These are phyloP conservation scores for Dioscorea alata DNA, from an alignment of 106 monocot genomes.

Conservation along the genomic window DNA sequence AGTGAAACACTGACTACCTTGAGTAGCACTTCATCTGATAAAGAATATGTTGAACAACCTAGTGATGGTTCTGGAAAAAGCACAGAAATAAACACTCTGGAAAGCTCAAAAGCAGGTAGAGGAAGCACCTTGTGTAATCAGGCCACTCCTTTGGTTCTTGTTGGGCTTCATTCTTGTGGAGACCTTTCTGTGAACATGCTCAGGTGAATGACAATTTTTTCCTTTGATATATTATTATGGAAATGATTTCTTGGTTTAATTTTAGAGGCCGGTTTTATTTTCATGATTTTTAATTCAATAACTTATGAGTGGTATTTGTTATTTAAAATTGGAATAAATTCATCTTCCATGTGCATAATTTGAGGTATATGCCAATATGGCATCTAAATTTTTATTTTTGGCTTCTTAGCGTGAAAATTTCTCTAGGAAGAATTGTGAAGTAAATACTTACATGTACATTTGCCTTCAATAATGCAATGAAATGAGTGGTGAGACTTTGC, in stretches of 20 bases:
- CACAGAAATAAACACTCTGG: neutral
- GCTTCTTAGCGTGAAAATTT: too few species aligned
- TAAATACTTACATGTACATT: too few species aligned
- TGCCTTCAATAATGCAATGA: too few species aligned
- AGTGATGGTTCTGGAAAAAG: constrained; percentile 1
- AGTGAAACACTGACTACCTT: constrained; percentile 59
- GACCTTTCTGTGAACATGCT: constrained; percentile 97
- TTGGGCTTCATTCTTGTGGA: constrained; percentile 98
- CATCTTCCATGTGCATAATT: too few species aligned
- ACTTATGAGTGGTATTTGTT: too few species aligned
- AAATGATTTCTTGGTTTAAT: neutral
- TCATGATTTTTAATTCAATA: neutral
- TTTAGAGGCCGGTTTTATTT: neutral
- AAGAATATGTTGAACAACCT: constrained; percentile 11
- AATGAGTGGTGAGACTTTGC: too few species aligned
- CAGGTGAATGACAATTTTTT: constrained; percentile 38
- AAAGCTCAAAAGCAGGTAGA: constrained; percentile 4
- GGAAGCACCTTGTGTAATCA: neutral
- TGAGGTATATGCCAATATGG: too few species aligned
- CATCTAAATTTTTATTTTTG: too few species aligned
- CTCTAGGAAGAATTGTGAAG: too few species aligned
- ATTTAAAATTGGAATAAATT: too few species aligned
- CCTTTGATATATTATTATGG: neutral
- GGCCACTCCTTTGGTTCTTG: constrained; percentile 45
- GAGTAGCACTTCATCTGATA: constrained; percentile 14